These are phyloP conservation scores for Nitzschia palea DNA, from an alignment of 108 stramenopile species.

Conservation along the genomic window DNA sequence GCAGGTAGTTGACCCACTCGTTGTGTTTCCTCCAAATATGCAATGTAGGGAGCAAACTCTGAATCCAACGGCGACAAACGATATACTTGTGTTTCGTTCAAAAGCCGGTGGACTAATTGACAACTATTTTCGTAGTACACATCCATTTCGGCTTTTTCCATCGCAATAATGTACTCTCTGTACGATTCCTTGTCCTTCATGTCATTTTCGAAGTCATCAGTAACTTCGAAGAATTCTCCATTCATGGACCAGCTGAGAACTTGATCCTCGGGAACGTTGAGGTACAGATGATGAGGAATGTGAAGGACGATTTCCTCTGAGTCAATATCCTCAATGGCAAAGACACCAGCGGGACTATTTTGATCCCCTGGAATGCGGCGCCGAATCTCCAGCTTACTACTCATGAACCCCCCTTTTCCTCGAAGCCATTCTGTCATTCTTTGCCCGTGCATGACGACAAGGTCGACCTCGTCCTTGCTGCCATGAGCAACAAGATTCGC, in stretches of 20 bases:
- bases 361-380: slow-evolving; percentile 14
- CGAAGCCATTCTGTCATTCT: slow-evolving; percentile 25
- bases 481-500: no score
- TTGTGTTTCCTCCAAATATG: slow-evolving; percentile 52
- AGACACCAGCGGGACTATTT: slow-evolving; percentile 24
- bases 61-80: slow-evolving; percentile 24
- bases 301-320: no score
- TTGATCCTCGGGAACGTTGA: no score
- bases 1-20: slow-evolving; percentile 36
- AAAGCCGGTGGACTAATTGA: background rate
- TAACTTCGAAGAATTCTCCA: no score
- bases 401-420: slow-evolving; percentile 26
- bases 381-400: slow-evolving; percentile 26
- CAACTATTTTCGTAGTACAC: background rate
- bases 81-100: slow-evolving; percentile 16
- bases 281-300: no score
- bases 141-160: background rate
- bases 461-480: no score
- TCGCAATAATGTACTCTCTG: no score
- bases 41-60: slow-evolving; percentile 52
- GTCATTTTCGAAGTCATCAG: no score
- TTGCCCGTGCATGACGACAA: no score
- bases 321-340: slow-evolving; percentile 8
- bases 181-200: no score
- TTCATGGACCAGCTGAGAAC: no score